phyloP scores from a whole-genome alignment of 2,329 filamentous ascomycete genomes.

The Cucurbitaria berberidis region DNA sequence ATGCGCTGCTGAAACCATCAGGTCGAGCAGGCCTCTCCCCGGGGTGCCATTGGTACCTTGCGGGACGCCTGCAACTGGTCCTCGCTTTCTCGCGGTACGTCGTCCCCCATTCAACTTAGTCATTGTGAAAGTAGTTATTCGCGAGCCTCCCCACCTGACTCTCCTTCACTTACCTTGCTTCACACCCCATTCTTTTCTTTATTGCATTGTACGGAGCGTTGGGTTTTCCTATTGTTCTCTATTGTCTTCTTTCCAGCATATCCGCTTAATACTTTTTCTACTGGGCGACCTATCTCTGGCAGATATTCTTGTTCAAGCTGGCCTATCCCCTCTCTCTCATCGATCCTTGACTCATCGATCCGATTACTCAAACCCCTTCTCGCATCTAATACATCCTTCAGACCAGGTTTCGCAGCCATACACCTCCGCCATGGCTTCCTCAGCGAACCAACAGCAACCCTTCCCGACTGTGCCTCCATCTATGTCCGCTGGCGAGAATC shows the following conservation, averaged over 20 bases:
- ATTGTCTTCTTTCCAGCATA: slow-evolving; percentile 31
- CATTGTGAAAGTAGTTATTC: slow-evolving; percentile 37
- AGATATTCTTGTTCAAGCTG: slow-evolving; percentile 33
- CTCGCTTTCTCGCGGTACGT: slow-evolving; percentile 51
- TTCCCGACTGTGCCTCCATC: slow-evolving; percentile 63
- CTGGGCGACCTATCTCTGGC: slow-evolving; percentile 33
- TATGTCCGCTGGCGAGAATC: slow-evolving; percentile 63
- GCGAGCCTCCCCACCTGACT: slow-evolving; percentile 20
- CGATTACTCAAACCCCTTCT: slow-evolving; percentile 5
- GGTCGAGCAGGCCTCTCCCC: slow-evolving; percentile 47
- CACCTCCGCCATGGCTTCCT: slow-evolving; percentile 53
- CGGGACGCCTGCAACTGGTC: slow-evolving; percentile 45
- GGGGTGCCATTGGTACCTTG: slow-evolving; percentile 47
- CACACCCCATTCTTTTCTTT: slow-evolving; percentile 36
- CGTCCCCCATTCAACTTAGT: slow-evolving; percentile 33
- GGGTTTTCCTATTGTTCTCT: slow-evolving; percentile 32
- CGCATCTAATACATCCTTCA: slow-evolving; percentile 40
- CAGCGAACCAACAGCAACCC: slow-evolving; percentile 60
- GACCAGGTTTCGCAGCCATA: slow-evolving; percentile 40
- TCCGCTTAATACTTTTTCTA: slow-evolving; percentile 29
- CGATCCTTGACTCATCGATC: slow-evolving; percentile 4
- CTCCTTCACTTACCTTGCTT: slow-evolving; percentile 26
- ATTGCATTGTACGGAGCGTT: slow-evolving; percentile 48
- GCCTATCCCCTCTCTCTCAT: slow-evolving; percentile 19
- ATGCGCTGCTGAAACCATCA: slow-evolving; percentile 51